Evolutionary conservation across 108 stramenopile genomes (phyloP).

Genomic region (Ochromonas danica): DNA sequence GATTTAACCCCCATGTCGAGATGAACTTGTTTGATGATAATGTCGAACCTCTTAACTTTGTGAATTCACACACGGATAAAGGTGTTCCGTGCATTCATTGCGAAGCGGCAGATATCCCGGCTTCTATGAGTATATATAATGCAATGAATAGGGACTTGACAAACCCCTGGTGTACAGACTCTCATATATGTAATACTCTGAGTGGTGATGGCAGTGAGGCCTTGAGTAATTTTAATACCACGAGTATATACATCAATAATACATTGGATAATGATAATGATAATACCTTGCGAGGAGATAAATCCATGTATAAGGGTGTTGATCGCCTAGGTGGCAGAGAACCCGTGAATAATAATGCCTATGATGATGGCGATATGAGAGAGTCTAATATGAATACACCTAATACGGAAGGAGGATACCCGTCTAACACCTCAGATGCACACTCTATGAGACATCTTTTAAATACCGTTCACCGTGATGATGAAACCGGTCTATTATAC

Average conservation of each 20-base stretch:
- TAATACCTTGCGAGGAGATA: constrained; percentile 9
- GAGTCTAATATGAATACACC: not conserved
- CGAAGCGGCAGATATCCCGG: constrained; percentile 12
- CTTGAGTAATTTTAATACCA: constrained; percentile 6
- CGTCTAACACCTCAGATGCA: not conserved
- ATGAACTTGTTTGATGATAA: not conserved
- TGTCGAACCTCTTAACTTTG: constrained; percentile 15
- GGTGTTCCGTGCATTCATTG: constrained; percentile 14
- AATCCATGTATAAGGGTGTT: constrained; percentile 16
- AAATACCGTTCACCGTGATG: not conserved
- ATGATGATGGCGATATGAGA: constrained; percentile 15
- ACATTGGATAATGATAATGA: constrained; percentile 17
- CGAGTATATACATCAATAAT: constrained; percentile 6
- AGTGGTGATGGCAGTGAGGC: constrained; percentile 13
- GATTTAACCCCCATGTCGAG: not conserved
- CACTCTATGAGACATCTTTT: not conserved
- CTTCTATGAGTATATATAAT: constrained; percentile 17
- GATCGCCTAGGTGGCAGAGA: constrained; percentile 13
- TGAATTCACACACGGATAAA: constrained; percentile 16
- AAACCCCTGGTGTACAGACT: constrained; percentile 14
- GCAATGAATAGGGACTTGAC: constrained; percentile 15
- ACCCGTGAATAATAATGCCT: constrained; percentile 15
- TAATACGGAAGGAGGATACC: not conserved
- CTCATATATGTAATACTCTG: constrained; percentile 17
- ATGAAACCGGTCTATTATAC: constrained; percentile 1